Evolutionary conservation across 306 rosid species (phyloP), one percentile per base, ranked within the genome.

Genomic region (Luffa aegyptiaca): DNA sequence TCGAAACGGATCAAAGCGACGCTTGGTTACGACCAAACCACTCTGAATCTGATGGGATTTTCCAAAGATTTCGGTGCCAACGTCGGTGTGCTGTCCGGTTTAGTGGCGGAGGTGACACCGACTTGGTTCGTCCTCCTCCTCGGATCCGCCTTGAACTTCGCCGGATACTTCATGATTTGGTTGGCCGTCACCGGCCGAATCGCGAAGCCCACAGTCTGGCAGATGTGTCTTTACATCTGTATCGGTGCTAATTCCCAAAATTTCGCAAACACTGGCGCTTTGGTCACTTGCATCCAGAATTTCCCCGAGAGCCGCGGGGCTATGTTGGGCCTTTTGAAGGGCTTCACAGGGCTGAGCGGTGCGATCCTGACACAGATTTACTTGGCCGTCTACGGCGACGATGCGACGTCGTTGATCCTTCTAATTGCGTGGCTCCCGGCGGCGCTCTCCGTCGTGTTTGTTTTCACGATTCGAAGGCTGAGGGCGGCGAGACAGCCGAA

Each of bases 241-340:
- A 7, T 81, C 5, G 90, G 90, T 2, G 88, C 90, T 6, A 88
- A 88, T 80, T 86, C 92, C 13, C 88, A 85, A 42, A 87, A 85
- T 45, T 86, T 85, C n/a, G 90, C 86, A 1, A 85, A 86, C 20
- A 88, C 93, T 0, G 87, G 90, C 52, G 86, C 88, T 6, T 69
- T 90, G 6, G 86, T 81, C 66, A 62, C 90, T 0, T 85, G 87
- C 26, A 86, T 88, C 78, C 87, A 85, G 79, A 90, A 84, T 56
- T 85, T 88, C 84, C 92, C 92, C 0, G 91, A 86, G 49, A 83
- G 88, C 79, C 69, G 93, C 3, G 93, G 91, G 4, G 82, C 81
- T 3, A 72, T 86, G 82, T 11, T 90, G 42, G 93, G 93, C 4
- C 76, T 90, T 55, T 80, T 88, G 63, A 88, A 88, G 79, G 90